Base-by-base conservation (phyloP, 164 flowering plant genomes). In the Vitis rotundifolia region DNA sequence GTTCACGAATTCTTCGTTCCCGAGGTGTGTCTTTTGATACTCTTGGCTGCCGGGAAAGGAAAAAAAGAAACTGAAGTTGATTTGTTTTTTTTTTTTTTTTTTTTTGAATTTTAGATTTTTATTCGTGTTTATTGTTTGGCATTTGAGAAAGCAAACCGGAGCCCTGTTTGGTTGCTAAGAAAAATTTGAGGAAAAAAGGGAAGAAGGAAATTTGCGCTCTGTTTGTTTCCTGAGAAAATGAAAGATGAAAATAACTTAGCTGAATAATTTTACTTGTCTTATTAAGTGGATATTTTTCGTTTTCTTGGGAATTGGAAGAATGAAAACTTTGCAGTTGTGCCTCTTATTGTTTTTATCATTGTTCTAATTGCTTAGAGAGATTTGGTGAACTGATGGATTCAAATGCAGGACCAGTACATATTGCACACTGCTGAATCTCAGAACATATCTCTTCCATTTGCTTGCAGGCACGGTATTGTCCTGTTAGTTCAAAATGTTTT, bases 391-490 rank as follows among this genome's bases (percentile, higher is more conserved):
- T 50, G 28, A 15, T 67, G 22, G 13, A 50, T 75, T 58, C 9
- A 55, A 59, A 67, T 83, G 82, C 94, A 92, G 99, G 99, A 94
- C 66, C 95, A 92, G 71, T 94, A 94, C 63, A 94, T 94, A 73
- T 75, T 94, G 69, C 95, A 94, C 77, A 89, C 97, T 3, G 99
- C 97, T 11, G 99, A 94, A 72, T 63, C 87, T 69, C 99, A 94
- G 81, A 70, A 88, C 69, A 91, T 94, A 51, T 14, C 86, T 2
- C 88, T 94, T 66, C 99, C 99, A 15, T 94, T 94, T 74, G 97
- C 99, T 83, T 94, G 99, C 88, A 91, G 99, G 88, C 99, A 94
- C 73, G 99, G 99, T 94, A 91, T 72, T 79, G 73, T 67, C 50
- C 50, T 61, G 60, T 16, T n/a, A 57, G 13, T 53, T 53, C 15